Evolutionary conservation across 2,329 filamentous ascomycete species (phyloP), one percentile per base, ranked within the genome.

Genomic region (Alternaria sp.): DNA sequence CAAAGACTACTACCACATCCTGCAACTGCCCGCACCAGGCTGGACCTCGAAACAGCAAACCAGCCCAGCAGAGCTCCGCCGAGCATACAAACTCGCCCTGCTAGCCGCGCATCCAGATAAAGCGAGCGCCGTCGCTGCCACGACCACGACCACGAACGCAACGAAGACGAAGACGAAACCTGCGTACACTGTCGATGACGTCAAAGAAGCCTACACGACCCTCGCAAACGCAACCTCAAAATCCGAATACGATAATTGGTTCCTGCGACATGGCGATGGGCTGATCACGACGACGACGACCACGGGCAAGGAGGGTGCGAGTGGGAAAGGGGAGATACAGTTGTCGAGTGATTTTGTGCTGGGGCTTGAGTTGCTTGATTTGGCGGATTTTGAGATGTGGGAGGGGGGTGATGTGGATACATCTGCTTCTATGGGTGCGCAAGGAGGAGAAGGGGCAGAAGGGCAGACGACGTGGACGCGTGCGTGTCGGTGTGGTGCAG

Each of bases 51-150:
- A 57, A 30, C 19, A 64, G n/a, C 36, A 54, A 12, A 44, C 45
- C 17, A 17, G 61, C 1, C 23, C 59, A 13, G 64, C 62, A 2
- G 65, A 63, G 3, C 11, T 74, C 19, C 56, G 73, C 2, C 54
- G 69, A 32, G 87, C 87, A 10, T 90, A 90, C 74, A 85, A 85
- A 62, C 82, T 80, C 51, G 85, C 87, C 7, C 80, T 90, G 23
- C 81, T 90, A 6, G 75, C 77, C 25, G 81, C 88, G 68, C 88
- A 90, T 72, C 88, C 88, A 1, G 88, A 90, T 77, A 89, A 88
- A 74, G 28, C 63, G 17, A 49, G 51, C 32, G 57, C 25, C 49
- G 19, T n/a, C 15, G 13, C 49, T 1, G 49, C 43, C 17, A 21
- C 28, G 28, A 52, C 49, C 12, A 15, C 49, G 32, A 40, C 15